These are phyloP conservation scores for Trapa incisa DNA, from an alignment of 345 rosid genomes.

Conservation along the genomic window DNA sequence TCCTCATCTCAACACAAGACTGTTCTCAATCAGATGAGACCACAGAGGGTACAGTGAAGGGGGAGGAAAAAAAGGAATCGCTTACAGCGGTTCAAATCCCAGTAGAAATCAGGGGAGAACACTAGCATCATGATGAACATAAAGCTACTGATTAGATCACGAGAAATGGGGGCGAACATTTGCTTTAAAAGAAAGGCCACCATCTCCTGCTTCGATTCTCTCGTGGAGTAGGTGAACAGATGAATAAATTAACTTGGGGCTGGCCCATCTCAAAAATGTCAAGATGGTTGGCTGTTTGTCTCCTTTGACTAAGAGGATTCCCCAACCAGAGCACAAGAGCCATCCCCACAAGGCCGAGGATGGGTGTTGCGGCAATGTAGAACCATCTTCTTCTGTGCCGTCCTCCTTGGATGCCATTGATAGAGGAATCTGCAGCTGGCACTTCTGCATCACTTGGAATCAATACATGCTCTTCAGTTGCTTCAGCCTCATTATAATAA, in stretches of 20 bases:
- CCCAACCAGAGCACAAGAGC: slow-evolving; percentile 61
- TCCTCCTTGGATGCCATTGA: slow-evolving; percentile 11
- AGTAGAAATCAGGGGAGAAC: background rate
- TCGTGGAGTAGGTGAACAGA: slow-evolving; percentile 20
- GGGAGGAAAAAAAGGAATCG: background rate
- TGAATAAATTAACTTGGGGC: background rate
- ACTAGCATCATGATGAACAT: background rate
- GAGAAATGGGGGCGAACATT: background rate
- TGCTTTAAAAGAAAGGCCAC: slow-evolving; percentile 49
- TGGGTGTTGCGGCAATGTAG: slow-evolving; percentile 68
- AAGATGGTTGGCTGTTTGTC: slow-evolving; percentile 18
- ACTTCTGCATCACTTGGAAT: slow-evolving; percentile 13
- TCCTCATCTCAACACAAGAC: background rate
- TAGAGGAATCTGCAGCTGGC: slow-evolving; percentile 11
- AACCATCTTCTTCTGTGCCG: slow-evolving; percentile 62
- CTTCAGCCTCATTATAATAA: slow-evolving; percentile 35
- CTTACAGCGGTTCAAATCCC: background rate
- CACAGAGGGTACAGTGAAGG: background rate
- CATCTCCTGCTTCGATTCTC: slow-evolving; percentile 63
- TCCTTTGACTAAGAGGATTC: slow-evolving; percentile 31
- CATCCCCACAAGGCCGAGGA: slow-evolving; percentile 60
- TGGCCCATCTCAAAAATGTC: slow-evolving; percentile 5
- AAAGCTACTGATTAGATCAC: background rate
- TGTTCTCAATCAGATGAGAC: background rate
- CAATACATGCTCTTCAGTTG: slow-evolving; percentile 18